Evolutionary conservation across 306 rosid species (phyloP), one percentile per base, ranked within the genome.

Genomic region (Cucurbita maxima): DNA sequence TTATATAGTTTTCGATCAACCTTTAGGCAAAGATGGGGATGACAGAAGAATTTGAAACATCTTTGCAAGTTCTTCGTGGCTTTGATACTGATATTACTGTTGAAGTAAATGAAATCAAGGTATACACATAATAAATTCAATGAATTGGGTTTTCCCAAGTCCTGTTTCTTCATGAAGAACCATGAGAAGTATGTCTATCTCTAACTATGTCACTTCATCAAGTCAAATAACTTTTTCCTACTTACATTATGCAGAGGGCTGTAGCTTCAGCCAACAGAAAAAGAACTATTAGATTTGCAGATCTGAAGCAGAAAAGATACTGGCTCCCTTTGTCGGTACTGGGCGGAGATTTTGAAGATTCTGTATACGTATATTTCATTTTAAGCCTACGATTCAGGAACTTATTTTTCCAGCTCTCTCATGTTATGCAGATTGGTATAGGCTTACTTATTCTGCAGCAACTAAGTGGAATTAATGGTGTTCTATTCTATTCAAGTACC

Each of bases 31-130:
- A 94, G 84, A 91, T 91, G 96, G 97, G 99, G 13, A 86, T 87
- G 99, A 89, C 91, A 25, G 97, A 94, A 72, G 97, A 94, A 74
- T 89, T 88, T 70, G 97, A 94, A 78, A 75, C 89, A 68, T 91
- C 99, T 68, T 83, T 94, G 82, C 99, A 91, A 94, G 99, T 94
- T 56, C 96, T 91, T 66, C 86, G 99, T 14, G 99, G 97, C 66
- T 91, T 88, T 61, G 96, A 91, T 72, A 72, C 96, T 61, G 97
- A 95, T 82, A 89, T 95, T 79, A 86, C 96, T 1, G 34, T 68
- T 34, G 99, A 91, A 89, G 92, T 88, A 53, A 83, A 82, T 81
- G 99, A 95, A 76, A 91, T 91, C 73, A 95, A 89, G 87, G 89
- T 86, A 40, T 56, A 7, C 57, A 60, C 54, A 30, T 64, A 14